Percentiles rank a stretch among this genome's conserved stretches.
Evolutionary conservation across 2,329 filamentous ascomycete genomes (phyloP).

Genomic region (Aureobasidium pullulans): DNA sequence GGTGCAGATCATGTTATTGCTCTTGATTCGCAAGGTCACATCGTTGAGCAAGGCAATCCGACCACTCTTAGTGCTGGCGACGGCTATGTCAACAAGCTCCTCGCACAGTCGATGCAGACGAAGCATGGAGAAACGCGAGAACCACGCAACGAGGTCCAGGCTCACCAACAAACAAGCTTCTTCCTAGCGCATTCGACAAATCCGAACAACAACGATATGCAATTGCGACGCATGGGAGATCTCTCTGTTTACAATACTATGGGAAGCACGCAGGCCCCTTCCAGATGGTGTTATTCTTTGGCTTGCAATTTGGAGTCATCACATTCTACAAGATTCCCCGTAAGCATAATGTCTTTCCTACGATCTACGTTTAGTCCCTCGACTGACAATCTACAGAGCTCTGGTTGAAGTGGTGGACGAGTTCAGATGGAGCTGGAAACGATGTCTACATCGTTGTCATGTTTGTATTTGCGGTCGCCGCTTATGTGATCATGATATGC

Average conservation of each 20-base stretch:
- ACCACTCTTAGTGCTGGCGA: not conserved
- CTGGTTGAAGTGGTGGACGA: not conserved
- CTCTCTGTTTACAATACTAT: not conserved
- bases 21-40: not conserved
- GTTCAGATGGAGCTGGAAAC: not conserved
- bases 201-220: no score
- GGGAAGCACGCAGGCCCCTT: not conserved
- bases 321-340: no score
- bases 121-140: not conserved
- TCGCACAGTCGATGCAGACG: not conserved
- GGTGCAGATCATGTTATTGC: slow-evolving; percentile 36
- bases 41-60: not conserved
- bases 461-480: not conserved
- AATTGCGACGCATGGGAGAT: not conserved
- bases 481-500: not conserved
- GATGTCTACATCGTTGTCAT: not conserved
- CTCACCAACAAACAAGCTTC: no score
- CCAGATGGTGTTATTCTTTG: not conserved
- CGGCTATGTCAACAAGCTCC: not conserved
- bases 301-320: no score
- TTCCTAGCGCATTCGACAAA: no score
- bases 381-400: not conserved
- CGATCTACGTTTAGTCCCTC: no score
- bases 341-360: no score
- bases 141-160: not conserved